Base-by-base conservation (phyloP, 1,139 yeast genomes). In the Sugiyamaella castrensis region DNA sequence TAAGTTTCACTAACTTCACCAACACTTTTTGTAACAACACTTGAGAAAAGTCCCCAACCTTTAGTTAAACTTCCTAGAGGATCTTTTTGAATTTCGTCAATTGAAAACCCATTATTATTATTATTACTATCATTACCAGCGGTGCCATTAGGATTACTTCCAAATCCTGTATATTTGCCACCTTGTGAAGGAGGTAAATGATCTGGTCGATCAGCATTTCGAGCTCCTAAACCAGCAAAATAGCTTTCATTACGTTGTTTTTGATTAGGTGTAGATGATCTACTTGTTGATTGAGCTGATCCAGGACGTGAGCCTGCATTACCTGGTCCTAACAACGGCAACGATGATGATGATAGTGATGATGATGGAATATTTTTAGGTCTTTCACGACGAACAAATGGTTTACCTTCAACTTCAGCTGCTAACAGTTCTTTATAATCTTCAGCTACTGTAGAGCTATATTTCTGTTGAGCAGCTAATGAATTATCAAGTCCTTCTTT, bases 41-140 rank as follows among this genome's bases (percentile, higher is more conserved):
- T 76, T 10, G 96, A 84, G 63, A 92, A 88, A 56, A 92, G 71
- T 6, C 96, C 92, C 97, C 98, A 92, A 19, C 98, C 98, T 68
- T 84, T 87, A 29, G 88, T 71, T 50, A 92, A 75, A 0, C 97
- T 84, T 8, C 95, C 96, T 50, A 91, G 63, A 6, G 98, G 98
- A 63, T 92, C 98, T 36, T 71, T 70, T 64, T 88, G 96, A 52
- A 91, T 73, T 50, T 82, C 84, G 57, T 88, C 94, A 13, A 88
- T 64, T 8, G 87, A 80, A 57, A 88, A 76, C 10, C 57, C 53
- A 16, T 43, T 37, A 1, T 80, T 74, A 12, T 82, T 67, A 19
- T 81, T 69, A 4, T 81, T 72, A 1, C 77, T 73, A 19, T 65
- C 57, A n/a, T 34, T 24, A 5, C n/a, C 26, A 8, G 42, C 11